Conservation (phyloP, 2,329 filamentous ascomycete species). For the Coniella vitis region DNA sequence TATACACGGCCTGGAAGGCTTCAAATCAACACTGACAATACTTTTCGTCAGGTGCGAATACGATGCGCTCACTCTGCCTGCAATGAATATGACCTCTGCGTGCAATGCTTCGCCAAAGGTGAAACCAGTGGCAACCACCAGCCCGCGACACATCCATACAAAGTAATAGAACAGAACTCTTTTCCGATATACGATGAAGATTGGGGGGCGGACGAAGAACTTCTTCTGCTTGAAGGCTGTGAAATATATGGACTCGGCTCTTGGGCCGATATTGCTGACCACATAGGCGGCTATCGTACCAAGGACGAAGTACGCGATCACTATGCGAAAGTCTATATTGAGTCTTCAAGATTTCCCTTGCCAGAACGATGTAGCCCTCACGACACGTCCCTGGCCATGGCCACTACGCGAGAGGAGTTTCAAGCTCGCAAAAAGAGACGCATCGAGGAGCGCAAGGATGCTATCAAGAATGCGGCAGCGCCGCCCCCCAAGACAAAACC, state of each 20-base stretch:
- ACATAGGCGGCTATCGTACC: conserved; percentile 89
- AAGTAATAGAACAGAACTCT: conserved; percentile 96
- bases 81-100: conserved; percentile 93
- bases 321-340: conserved; percentile 81
- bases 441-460: conserved; percentile 87
- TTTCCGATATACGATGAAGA: conserved; percentile 92
- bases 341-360: conserved; percentile 77
- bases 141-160: conserved; percentile 77
- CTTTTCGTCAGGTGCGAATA: conserved; percentile 69
- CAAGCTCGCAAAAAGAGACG: conserved; percentile 86
- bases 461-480: conserved; percentile 74
- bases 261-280: conserved; percentile 96
- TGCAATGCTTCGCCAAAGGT: conserved; percentile 85
- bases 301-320: conserved; percentile 96
- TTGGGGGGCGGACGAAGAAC: conserved; percentile 95
- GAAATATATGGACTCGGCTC: conserved; percentile 95
- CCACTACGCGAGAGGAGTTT: conserved; percentile 85
- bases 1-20: neutral
- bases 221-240: conserved; percentile 86
- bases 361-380: conserved; percentile 79
- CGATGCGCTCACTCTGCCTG: conserved; percentile 78
- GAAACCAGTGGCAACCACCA: conserved; percentile 77
- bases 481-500: conserved; percentile 91
- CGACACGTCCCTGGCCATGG: conserved; percentile 70
- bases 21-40: neutral